Conservation (phyloP, 2,329 filamentous ascomycete genomes). For the Fusarium duplospermum region DNA sequence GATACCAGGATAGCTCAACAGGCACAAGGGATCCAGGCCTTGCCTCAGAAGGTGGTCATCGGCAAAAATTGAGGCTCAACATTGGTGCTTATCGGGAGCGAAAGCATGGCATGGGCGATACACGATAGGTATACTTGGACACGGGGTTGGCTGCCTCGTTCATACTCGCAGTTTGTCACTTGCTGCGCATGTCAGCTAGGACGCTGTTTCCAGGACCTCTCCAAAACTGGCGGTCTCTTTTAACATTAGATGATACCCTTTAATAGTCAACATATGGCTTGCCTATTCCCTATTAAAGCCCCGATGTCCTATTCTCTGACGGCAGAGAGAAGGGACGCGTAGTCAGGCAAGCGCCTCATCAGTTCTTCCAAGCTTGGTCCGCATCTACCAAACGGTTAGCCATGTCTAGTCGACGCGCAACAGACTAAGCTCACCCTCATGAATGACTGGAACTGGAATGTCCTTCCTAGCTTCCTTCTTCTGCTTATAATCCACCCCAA, state of each 20-base stretch:
- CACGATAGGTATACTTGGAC: not conserved
- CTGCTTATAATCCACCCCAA: conserved; percentile 57
- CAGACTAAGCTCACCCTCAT: conserved; percentile 50
- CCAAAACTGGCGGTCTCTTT: not conserved
- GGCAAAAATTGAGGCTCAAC: conserved; percentile 44
- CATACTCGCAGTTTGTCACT: not conserved
- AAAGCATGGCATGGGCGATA: not conserved
- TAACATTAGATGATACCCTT: conserved; percentile 31
- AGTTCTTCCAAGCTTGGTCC: conserved; percentile 39
- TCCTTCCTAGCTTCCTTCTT: conserved; percentile 59
- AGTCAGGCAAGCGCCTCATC: not conserved
- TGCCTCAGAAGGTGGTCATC: conserved; percentile 53
- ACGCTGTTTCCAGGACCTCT: not conserved
- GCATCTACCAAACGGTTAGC: conserved; percentile 34
- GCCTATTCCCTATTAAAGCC: not conserved
- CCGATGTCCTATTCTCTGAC: not conserved
- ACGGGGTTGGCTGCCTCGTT: not conserved
- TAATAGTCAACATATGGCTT: not conserved
- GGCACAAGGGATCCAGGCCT: conserved; percentile 52
- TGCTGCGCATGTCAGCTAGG: not conserved
- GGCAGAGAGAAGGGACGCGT: not conserved
- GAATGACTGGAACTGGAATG: conserved; percentile 55
- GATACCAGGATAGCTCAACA: conserved; percentile 61
- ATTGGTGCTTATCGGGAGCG: not conserved
- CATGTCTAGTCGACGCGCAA: not conserved